Evolutionary conservation across 2,329 filamentous ascomycete genomes (phyloP).

Genomic region (Shiraia sp.): DNA sequence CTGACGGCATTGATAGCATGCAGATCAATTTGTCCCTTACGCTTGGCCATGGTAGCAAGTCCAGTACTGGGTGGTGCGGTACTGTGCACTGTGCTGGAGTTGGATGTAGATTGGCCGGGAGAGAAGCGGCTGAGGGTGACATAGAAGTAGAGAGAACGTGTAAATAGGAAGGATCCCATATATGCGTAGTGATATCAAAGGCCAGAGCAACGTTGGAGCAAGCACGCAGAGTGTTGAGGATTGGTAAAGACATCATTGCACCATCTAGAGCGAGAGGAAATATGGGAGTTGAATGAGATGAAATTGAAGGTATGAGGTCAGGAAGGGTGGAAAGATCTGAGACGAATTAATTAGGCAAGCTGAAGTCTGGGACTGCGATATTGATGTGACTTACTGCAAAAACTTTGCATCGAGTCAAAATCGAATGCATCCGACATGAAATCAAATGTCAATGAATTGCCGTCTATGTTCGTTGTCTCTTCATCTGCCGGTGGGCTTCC

Average conservation of each 20-base stretch:
- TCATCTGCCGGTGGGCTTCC: background rate
- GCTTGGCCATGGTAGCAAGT: conserved; percentile 62
- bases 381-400: background rate
- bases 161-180: conserved; percentile 24
- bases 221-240: conserved; percentile 44
- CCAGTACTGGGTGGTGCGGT: conserved; percentile 62
- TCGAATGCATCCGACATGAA: background rate
- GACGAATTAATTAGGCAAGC: background rate
- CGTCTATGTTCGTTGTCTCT: background rate
- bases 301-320: background rate
- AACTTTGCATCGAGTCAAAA: conserved; percentile 3
- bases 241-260: conserved; percentile 35
- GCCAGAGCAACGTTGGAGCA: conserved; percentile 17
- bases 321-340: background rate
- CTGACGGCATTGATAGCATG: conserved; percentile 55
- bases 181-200: conserved; percentile 12
- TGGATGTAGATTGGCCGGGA: conserved; percentile 52
- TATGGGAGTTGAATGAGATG: background rate
- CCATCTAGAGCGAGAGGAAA: conserved; percentile 19
- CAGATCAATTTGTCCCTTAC: conserved; percentile 52
- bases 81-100: conserved; percentile 55
- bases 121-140: conserved; percentile 1
- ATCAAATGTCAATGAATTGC: background rate
- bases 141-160: conserved; percentile 17
- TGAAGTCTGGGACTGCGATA: background rate